phyloP scores from a whole-genome alignment of 148 eudicot species.

The Arbutus unedo region DNA sequence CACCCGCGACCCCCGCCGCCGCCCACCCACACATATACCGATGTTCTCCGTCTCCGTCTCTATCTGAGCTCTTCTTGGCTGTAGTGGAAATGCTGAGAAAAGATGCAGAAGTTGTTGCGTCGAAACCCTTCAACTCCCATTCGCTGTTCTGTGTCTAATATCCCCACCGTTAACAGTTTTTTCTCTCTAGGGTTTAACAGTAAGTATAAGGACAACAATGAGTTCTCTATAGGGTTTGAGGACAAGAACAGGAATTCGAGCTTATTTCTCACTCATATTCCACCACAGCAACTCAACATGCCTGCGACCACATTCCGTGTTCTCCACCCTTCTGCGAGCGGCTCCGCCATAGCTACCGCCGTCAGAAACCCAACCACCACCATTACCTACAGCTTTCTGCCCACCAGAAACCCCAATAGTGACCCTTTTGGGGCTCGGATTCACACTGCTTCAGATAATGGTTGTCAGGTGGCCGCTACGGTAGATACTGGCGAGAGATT shows the following conservation, averaged over 20 bases:
- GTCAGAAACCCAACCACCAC: background rate
- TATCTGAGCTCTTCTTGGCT: background rate
- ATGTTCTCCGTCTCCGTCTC: background rate
- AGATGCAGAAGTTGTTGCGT: constrained; percentile 69
- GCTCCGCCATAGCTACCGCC: background rate
- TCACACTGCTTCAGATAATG: constrained; percentile 27
- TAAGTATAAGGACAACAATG: background rate
- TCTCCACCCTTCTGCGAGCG: constrained; percentile 19
- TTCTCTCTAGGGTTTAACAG: constrained; percentile 2
- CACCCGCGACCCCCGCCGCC: too few species aligned
- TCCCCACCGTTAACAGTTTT: constrained; percentile 14
- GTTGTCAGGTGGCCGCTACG: background rate
- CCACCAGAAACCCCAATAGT: constrained; percentile 10
- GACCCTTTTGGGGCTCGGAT: constrained; percentile 44
- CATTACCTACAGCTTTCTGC: background rate
- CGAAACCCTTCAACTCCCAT: constrained; percentile 38
- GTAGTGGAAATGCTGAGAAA: constrained; percentile 32
- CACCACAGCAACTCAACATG: background rate
- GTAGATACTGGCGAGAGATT: constrained; percentile 4
- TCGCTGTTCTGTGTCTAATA: constrained; percentile 3
- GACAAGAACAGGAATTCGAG: background rate
- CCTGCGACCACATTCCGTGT: constrained; percentile 18
- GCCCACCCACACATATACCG: background rate
- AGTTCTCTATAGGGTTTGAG: constrained; percentile 10
- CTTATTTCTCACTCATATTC: background rate